Evolutionary conservation across 805 yeast species (phyloP), one percentile per base, ranked within the genome.

Genomic region (Teunomyces aglyptinius): DNA sequence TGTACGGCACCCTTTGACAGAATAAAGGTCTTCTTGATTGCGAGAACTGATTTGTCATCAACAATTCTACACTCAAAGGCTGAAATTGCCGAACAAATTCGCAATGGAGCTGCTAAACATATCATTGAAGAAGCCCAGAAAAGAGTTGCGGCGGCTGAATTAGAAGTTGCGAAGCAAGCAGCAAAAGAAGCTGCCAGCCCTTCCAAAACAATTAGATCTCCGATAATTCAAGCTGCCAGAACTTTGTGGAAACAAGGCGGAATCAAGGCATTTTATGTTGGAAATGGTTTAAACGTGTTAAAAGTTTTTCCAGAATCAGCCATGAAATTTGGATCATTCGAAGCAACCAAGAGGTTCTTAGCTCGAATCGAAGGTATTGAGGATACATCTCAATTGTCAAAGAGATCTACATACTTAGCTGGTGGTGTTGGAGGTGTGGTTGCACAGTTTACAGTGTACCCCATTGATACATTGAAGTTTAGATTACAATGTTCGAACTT

Each of bases 281-380:
- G 97, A 5, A 92, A 92, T 68, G 98, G 97, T 1, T 72, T 92
- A 40, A 94, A 94, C 63, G 89, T 87, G n/a, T 58, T 91, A 46
- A 92, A 92, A 63, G 97, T 92, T 16, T 89, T 94, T 60, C 99
- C 99, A 0, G 99, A 92, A 64, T 86, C 96, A 31, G 97, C 98
- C 1, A 92, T 92, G 81, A 94, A 94, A 62, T 92, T 94, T 67
- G 98, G 99, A 3, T 83, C 96, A 3, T 92, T 94, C 64, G 99
- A 92, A 64, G 78, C 89, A 4, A 84, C 91, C 0, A 94, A 94
- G 59, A 74, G 86, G 47, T 59, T 85, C 24, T 71, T 94, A 59
- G 85, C 96, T 16, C 63, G 70, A 22, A 49, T 91, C 6, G 97
- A 89, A 65, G 96, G 96, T 11, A 83, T 82, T 5, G 75, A 75